These are phyloP conservation scores for Blastobotrys apis DNA, from an alignment of 1,139 yeast species.

Conservation along the genomic window DNA sequence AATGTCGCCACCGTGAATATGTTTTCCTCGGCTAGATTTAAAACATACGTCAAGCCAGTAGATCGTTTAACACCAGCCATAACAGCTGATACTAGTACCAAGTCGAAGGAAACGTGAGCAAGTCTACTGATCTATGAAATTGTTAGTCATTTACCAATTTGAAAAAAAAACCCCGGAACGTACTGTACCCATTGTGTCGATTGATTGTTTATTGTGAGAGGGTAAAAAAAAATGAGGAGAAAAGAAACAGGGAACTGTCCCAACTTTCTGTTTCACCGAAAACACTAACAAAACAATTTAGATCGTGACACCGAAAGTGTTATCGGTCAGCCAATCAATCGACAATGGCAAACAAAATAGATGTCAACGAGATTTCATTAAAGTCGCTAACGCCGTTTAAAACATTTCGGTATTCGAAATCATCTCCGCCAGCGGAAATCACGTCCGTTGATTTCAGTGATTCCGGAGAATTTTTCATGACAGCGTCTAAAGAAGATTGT, in stretches of 20 bases:
- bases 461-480: slow-evolving; percentile 70
- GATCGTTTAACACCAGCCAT: slow-evolving; percentile 87
- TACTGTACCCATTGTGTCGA: slow-evolving; percentile 18
- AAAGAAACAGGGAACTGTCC: background rate
- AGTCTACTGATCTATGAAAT: slow-evolving; percentile 29
- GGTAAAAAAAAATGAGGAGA: background rate
- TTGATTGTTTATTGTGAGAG: background rate
- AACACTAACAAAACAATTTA: background rate
- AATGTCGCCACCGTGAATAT: background rate
- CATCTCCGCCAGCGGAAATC: slow-evolving; percentile 41
- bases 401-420: slow-evolving; percentile 53
- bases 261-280: background rate
- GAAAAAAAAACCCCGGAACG: background rate
- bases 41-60: slow-evolving; percentile 65
- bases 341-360: background rate
- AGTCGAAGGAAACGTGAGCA: slow-evolving; percentile 67
- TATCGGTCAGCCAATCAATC: background rate
- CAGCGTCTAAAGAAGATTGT: slow-evolving; percentile 73
- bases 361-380: slow-evolving; percentile 27
- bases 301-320: too few relatives aligned
- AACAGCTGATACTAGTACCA: slow-evolving; percentile 72
- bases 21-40: slow-evolving; percentile 14
- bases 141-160: background rate
- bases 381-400: slow-evolving; percentile 53
- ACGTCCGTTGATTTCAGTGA: slow-evolving; percentile 86